Base-by-base conservation (phyloP, 2,329 filamentous ascomycete species). In the Bipolaris bicolor region DNA sequence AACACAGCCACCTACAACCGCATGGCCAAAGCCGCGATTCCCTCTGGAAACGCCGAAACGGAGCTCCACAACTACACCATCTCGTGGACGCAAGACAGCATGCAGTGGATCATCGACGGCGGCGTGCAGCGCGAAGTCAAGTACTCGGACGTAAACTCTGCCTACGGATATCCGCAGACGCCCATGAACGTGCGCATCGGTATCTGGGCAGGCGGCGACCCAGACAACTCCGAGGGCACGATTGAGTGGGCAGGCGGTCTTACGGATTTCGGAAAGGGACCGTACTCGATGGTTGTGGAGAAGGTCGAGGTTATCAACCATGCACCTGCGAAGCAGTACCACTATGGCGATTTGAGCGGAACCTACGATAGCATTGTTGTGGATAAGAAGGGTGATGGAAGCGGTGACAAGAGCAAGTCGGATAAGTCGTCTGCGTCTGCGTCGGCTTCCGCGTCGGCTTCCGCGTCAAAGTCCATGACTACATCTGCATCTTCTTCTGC, bases 101-200 rank as follows among this genome's bases (percentile, higher is more conserved):
- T 91, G 15, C 81, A 86, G 49, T 92, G 85, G 82, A 84, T 81
- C 67, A 86, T 94, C 50, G 90, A 95, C 66, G 86, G 86, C 59
- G 76, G 77, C 1, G 80, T 84, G 3, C 81, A 90, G 49, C 86
- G 90, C 55, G 86, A 83, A 0, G 80, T 90, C 9, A 67, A 79
- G 1, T 83, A 85, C 50, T 77, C 77, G 16, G 84, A 88, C 44
- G 52, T 34, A 68, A 78, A 44, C 31, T 81, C 81, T 60, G 86
- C 86, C 3, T 70, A 81, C 41, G 83, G 84, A 66, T 92, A 86
- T 71, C 90, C 90, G 0, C 90, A 93, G 73, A 92, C 90, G 0
- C 90, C 90, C 1, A 88, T 89, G 87, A 84, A 85, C 31, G 57
- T 75, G 41, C 65, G 66, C 36, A 67, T 80, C 29, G 78, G 78